Percentiles rank a stretch among this genome's conserved stretches.
Evolutionary conservation across 331 rosid genomes (phyloP).

Genomic region (Pyracantha coccinea): DNA sequence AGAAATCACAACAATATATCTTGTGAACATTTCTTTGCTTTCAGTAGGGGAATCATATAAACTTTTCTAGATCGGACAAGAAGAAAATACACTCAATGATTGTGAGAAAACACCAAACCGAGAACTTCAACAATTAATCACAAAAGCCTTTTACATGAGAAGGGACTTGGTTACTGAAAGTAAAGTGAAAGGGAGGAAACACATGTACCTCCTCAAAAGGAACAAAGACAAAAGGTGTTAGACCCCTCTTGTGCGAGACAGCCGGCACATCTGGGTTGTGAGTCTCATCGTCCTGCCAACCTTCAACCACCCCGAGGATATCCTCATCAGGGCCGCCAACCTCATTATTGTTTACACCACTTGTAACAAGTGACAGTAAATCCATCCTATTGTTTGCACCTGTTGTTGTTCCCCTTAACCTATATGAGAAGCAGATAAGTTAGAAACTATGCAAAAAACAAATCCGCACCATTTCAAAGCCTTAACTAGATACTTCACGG

Average conservation of each 20-base stretch:
- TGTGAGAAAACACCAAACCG: background rate
- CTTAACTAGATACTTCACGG: background rate
- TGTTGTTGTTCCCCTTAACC: slow-evolving; percentile 70
- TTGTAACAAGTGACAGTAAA: slow-evolving; percentile 35
- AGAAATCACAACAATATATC: background rate
- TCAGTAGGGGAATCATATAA: background rate
- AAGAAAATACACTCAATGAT: background rate
- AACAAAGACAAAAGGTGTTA: slow-evolving; percentile 79
- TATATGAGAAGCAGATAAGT: slow-evolving; percentile 11
- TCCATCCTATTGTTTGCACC: slow-evolving; percentile 77
- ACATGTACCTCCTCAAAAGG: slow-evolving; percentile 73
- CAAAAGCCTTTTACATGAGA: background rate
- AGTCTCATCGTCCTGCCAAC: slow-evolving; percentile 94
- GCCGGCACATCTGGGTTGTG: slow-evolving; percentile 98
- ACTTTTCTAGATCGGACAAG: background rate
- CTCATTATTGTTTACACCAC: slow-evolving; percentile 68
- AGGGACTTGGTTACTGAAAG: background rate
- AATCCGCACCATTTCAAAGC: background rate
- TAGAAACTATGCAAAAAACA: background rate
- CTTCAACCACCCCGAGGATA: slow-evolving; percentile 82
- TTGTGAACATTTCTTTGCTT: background rate
- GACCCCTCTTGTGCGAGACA: slow-evolving; percentile 81
- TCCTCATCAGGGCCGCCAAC: slow-evolving; percentile 54
- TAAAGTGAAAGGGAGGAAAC: background rate
- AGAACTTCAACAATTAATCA: background rate